Conservation (phyloP, 2,329 filamentous ascomycete species). For the Cytospora chrysosperma region DNA sequence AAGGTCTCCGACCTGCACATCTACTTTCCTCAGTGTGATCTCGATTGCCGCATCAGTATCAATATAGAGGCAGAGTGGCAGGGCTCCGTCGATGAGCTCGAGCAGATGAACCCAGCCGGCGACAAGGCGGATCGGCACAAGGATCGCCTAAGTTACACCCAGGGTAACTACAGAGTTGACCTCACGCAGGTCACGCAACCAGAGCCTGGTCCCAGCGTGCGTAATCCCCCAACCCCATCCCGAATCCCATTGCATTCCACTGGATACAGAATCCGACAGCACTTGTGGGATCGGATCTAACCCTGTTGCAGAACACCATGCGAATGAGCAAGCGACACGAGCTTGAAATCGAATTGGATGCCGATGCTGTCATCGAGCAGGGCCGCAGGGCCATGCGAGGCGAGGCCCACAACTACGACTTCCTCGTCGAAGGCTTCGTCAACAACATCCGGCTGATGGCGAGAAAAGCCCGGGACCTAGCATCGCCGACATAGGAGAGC, state of each 20-base stretch:
- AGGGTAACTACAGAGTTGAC: slow-evolving; percentile 86
- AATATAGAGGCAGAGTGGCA: slow-evolving; percentile 91
- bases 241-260: neutral
- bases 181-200: slow-evolving; percentile 79
- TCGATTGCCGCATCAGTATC: slow-evolving; percentile 92
- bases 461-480: slow-evolving; percentile 35
- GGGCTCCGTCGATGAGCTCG: slow-evolving; percentile 61
- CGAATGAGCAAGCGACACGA: slow-evolving; percentile 67
- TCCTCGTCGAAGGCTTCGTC: slow-evolving; percentile 70
- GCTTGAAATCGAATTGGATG: slow-evolving; percentile 74
- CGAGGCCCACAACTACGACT: slow-evolving; percentile 60
- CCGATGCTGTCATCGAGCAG: slow-evolving; percentile 63
- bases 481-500: neutral
- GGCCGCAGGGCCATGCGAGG: slow-evolving; percentile 54
- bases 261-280: neutral
- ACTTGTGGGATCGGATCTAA: slow-evolving; percentile 21
- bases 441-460: slow-evolving; percentile 68
- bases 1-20: slow-evolving; percentile 88
- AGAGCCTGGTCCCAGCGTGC: slow-evolving; percentile 36
- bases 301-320: slow-evolving; percentile 36
- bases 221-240: slow-evolving; percentile 24
- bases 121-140: slow-evolving; percentile 69
- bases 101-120: slow-evolving; percentile 35
- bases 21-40: slow-evolving; percentile 70
- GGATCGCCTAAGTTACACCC: slow-evolving; percentile 87